phyloP scores from a whole-genome alignment of 1,284 basidiomycete species.

The Ceratobasidium sp. region DNA sequence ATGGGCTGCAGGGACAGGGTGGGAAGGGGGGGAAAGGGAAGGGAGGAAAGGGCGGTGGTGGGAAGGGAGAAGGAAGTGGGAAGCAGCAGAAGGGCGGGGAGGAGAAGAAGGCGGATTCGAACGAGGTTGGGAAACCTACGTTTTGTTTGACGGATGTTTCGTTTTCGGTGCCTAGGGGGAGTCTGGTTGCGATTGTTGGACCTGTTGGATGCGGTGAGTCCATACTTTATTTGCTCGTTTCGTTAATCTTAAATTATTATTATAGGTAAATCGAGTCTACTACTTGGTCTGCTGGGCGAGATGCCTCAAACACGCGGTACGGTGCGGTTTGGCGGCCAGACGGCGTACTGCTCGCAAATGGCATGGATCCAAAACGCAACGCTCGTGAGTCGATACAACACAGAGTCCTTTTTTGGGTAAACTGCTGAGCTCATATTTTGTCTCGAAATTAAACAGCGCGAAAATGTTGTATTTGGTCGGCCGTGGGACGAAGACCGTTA shows the following conservation, averaged over 20 bases:
- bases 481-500: slow-evolving; percentile 77
- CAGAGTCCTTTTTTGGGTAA: too few relatives aligned
- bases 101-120: slow-evolving; percentile 49
- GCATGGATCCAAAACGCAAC: slow-evolving; percentile 93
- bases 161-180: slow-evolving; percentile 69
- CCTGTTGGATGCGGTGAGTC: slow-evolving; percentile 69
- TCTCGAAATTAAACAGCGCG: too few relatives aligned
- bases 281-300: slow-evolving; percentile 80
- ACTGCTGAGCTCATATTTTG: too few relatives aligned
- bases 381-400: too few relatives aligned
- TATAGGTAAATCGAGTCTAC: slow-evolving; percentile 70
- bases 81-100: slow-evolving; percentile 6
- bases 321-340: slow-evolving; percentile 74
- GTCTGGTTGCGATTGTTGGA: slow-evolving; percentile 75
- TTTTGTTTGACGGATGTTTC: slow-evolving; percentile 63
- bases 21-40: slow-evolving; percentile 49
- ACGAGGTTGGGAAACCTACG: slow-evolving; percentile 61
- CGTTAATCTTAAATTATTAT: slow-evolving; percentile 32
- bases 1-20: slow-evolving; percentile 56
- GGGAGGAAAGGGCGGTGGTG: slow-evolving; percentile 40
- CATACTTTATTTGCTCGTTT: too few relatives aligned
- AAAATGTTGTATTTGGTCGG: slow-evolving; percentile 78
- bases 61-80: slow-evolving; percentile 45
- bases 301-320: slow-evolving; percentile 71
- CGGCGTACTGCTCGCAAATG: slow-evolving; percentile 86